These are phyloP conservation scores for Suhomyces prunicola DNA, from an alignment of 805 yeast genomes.

Conservation along the genomic window DNA sequence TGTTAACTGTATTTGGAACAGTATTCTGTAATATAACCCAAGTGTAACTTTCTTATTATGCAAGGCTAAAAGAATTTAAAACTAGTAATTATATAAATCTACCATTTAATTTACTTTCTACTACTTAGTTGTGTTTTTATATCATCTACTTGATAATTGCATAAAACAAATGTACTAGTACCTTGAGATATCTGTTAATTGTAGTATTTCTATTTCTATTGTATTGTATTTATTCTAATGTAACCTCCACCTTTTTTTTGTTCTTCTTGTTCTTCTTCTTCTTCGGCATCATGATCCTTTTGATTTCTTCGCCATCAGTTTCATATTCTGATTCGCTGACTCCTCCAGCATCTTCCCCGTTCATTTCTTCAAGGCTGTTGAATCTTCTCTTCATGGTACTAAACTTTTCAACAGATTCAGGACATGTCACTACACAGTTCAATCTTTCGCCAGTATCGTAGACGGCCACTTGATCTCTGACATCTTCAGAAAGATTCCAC, in stretches of 20 bases:
- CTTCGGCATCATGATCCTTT: slow-evolving; percentile 52
- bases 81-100: no score
- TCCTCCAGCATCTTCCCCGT: slow-evolving; percentile 19
- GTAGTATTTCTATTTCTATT: neutral
- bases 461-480: slow-evolving; percentile 80
- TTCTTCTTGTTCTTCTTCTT: slow-evolving; percentile 40
- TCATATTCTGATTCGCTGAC: slow-evolving; percentile 70
- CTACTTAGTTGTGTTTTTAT: no score
- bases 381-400: slow-evolving; percentile 63
- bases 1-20: neutral
- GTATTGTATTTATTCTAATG: slow-evolving; percentile 42
- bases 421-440: slow-evolving; percentile 75
- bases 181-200: no score
- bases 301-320: slow-evolving; percentile 67
- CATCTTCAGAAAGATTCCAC: slow-evolving; percentile 61
- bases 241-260: slow-evolving; percentile 38
- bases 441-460: slow-evolving; percentile 89
- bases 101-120: no score
- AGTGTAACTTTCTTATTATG: no score
- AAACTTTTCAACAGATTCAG: slow-evolving; percentile 73
- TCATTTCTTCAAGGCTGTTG: slow-evolving; percentile 26
- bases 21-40: no score
- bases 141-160: no score
- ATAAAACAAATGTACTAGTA: no score
- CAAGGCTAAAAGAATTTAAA: no score